Evolutionary conservation across 495 filamentous ascomycete genomes (phyloP).

Genomic region (Podospora bellae-mahoneyi): DNA sequence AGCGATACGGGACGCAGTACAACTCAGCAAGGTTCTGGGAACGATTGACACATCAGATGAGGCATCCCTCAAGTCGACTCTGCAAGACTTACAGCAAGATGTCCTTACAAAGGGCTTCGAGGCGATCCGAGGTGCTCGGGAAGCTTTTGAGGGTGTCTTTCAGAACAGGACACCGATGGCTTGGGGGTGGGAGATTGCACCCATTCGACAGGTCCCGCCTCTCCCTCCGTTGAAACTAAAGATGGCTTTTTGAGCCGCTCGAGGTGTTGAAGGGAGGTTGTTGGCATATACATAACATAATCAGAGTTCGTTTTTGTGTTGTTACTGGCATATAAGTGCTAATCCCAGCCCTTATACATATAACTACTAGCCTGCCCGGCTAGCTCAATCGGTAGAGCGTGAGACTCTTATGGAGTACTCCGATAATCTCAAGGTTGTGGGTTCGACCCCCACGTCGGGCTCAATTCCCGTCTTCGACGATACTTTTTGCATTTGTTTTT

Average conservation of each 20-base stretch:
- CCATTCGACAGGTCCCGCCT: slow-evolving; percentile 6
- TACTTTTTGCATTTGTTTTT: neutral
- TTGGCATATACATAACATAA: no score
- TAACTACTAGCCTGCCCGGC: slow-evolving; percentile 34
- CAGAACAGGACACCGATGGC: slow-evolving; percentile 4
- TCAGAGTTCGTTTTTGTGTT: neutral
- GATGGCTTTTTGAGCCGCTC: neutral
- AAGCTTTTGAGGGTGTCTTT: neutral
- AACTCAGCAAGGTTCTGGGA: slow-evolving; percentile 21
- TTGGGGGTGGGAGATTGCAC: slow-evolving; percentile 19
- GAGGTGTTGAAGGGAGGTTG: neutral
- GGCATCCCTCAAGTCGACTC: neutral
- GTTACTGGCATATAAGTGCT: no score
- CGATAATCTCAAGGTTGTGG: neutral
- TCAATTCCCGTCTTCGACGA: slow-evolving; percentile 7
- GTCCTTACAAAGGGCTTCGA: slow-evolving; percentile 20
- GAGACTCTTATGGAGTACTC: neutral
- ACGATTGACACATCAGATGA: slow-evolving; percentile 18
- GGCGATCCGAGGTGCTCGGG: slow-evolving; percentile 9
- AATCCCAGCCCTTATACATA: neutral
- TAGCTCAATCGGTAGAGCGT: slow-evolving; percentile 42
- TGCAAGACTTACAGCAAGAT: slow-evolving; percentile 25
- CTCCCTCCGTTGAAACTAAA: slow-evolving; percentile 7
- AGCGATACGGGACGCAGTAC: slow-evolving; percentile 32
- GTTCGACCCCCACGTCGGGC: neutral